Evolutionary conservation across 2,329 filamentous ascomycete species (phyloP), one percentile per base, ranked within the genome.

Genomic region (Epichloe scottii): DNA sequence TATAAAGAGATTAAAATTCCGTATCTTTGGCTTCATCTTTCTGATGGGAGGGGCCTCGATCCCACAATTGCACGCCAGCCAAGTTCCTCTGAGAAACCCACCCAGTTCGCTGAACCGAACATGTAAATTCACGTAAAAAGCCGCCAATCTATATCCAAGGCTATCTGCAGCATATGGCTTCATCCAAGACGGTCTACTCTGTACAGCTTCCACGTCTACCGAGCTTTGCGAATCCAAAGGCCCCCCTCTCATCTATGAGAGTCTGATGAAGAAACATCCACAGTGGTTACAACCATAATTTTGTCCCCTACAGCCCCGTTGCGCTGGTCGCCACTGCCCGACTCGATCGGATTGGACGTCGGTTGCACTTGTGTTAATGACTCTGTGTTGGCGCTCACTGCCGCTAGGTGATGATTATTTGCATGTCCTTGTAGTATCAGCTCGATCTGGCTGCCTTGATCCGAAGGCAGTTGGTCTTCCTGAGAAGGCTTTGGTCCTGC

Each of bases 401-500:
- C 59, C 45, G 53, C 45, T 21, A 54, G 43, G 38, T 57, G 51
- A 17, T 54, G 51, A 21, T 51, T 51, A 7, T 51, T 45, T 17
- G 46, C 39, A 34, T 53, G 49, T 4, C 51, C 49, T 45, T 56
- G 56, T 40, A 54, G 42, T 12, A 64, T 55, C 23, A 65, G 56
- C 56, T 65, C 63, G 23, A 66, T 63, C 37, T 63, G 55, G 46
- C 61, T 64, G 14, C 62, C 61, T 2, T 59, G 57, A 3, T 61
- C 57, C 0, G 56, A 57, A 1, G 34, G 42, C 1, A 43, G 11
- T 4, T 42, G 35, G 19, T 48, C 48, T 4, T 51, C 48, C 10
- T 50, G 48, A 1, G 34, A 47, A 15, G 14, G 26, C 2, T 53
- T 40, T 8, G 15, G 33, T 3, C 34, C 42, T 11, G 41, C 45